Evolutionary conservation across 2,329 filamentous ascomycete genomes (phyloP).

Genomic region (Colletotrichum sp.): DNA sequence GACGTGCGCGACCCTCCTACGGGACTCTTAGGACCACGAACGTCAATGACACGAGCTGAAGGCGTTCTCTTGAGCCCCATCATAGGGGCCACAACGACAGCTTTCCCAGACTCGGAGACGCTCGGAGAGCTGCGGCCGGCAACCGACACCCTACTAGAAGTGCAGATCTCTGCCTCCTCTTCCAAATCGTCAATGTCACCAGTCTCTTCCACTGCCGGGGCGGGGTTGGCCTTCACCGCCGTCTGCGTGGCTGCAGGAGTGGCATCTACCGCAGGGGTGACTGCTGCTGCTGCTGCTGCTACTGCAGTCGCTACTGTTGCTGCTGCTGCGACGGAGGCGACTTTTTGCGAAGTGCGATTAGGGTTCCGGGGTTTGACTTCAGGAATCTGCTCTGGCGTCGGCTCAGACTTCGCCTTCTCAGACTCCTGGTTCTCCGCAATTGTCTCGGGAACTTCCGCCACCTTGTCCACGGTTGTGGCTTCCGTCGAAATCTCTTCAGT

Average conservation of each 20-base stretch:
- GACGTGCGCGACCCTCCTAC: slow-evolving; percentile 50
- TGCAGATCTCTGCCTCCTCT: slow-evolving; percentile 60
- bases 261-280: neutral
- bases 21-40: slow-evolving; percentile 57
- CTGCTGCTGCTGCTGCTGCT: neutral
- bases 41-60: slow-evolving; percentile 64
- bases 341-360: slow-evolving; percentile 10
- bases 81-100: slow-evolving; percentile 38
- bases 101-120: slow-evolving; percentile 50
- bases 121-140: slow-evolving; percentile 55
- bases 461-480: neutral
- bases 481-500: slow-evolving; percentile 4
- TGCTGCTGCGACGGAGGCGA: neutral
- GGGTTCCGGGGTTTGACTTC: slow-evolving; percentile 17
- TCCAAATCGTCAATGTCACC: slow-evolving; percentile 53
- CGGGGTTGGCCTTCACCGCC: neutral
- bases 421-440: neutral
- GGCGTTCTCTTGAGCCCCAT: slow-evolving; percentile 45
- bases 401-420: neutral
- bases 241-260: neutral
- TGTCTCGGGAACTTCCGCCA: neutral
- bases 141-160: slow-evolving; percentile 61
- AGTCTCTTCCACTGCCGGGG: slow-evolving; percentile 44
- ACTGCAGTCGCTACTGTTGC: neutral
- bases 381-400: neutral